Percentiles rank a stretch among this genome's conserved stretches.
Conservation (phyloP, 78 protist species). For the Dictyostelium discoideum region DNA sequence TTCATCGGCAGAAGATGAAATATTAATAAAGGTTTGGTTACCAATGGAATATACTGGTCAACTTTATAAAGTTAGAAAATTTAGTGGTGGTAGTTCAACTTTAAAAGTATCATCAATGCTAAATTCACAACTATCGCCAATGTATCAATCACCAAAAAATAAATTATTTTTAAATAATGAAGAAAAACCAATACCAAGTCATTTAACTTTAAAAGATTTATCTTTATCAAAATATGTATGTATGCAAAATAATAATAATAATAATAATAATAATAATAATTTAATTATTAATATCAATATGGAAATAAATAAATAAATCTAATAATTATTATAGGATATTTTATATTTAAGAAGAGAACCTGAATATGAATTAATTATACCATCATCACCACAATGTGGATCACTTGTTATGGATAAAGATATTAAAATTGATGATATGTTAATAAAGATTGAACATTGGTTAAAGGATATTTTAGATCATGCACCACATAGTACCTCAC, state of each 20-base stretch:
- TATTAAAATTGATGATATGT: slow-evolving; percentile 52
- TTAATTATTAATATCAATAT: background rate
- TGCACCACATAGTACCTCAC: background rate
- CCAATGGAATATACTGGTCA: slow-evolving; percentile 72
- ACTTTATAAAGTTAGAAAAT: slow-evolving; percentile 47
- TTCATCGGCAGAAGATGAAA: slow-evolving; percentile 23
- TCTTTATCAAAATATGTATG: slow-evolving; percentile 16
- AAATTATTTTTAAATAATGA: slow-evolving; percentile 62
- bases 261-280: no score
- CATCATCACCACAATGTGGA: slow-evolving; percentile 29
- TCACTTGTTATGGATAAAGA: slow-evolving; percentile 61
- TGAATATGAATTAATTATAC: slow-evolving; percentile 55
- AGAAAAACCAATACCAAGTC: slow-evolving; percentile 40
- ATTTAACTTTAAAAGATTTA: slow-evolving; percentile 33
- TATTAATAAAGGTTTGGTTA: slow-evolving; percentile 53
- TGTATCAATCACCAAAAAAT: slow-evolving; percentile 63
- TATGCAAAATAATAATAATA: background rate
- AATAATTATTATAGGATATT: slow-evolving; percentile 21
- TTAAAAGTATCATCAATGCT: background rate
- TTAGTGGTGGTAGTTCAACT: slow-evolving; percentile 53
- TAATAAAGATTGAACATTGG: slow-evolving; percentile 41
- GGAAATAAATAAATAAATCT: background rate
- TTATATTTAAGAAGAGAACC: slow-evolving; percentile 71
- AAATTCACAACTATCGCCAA: slow-evolving; percentile 65
- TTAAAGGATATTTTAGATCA: slow-evolving; percentile 5